Percentiles rank a stretch among this genome's conserved stretches.
These are phyloP conservation scores for Ogataea kodamae DNA, from an alignment of 805 yeast genomes.

Conservation along the genomic window DNA sequence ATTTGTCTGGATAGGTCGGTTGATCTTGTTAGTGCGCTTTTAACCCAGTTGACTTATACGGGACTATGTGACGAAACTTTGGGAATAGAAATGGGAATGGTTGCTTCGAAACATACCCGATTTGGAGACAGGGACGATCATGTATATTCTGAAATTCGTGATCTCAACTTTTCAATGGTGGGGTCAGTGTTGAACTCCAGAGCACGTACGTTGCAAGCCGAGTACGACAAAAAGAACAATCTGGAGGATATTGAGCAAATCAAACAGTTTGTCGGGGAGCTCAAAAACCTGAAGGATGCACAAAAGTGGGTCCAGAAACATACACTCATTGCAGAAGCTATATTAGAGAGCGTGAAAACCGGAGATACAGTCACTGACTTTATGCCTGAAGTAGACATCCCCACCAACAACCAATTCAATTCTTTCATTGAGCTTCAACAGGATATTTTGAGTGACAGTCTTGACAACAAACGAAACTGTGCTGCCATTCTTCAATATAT, in stretches of 20 bases:
- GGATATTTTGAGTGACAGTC: constrained; percentile 55
- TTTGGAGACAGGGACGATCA: constrained; percentile 40
- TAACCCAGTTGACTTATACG: constrained; percentile 74
- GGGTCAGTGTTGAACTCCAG: constrained; percentile 67
- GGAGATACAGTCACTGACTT: constrained; percentile 16
- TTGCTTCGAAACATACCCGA: constrained; percentile 20
- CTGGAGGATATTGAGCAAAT: constrained; percentile 63
- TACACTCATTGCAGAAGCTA: constrained; percentile 66
- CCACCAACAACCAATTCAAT: constrained; percentile 35
- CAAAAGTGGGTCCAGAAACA: constrained; percentile 71
- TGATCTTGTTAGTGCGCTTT: constrained; percentile 67
- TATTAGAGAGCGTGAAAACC: constrained; percentile 37
- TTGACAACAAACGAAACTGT: constrained; percentile 38
- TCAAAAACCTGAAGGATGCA: constrained; percentile 61
- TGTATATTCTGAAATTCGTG: constrained; percentile 50
- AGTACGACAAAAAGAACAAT: constrained; percentile 57
- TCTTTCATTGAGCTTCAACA: constrained; percentile 61
- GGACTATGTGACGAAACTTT: constrained; percentile 78
- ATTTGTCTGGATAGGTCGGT: constrained; percentile 75
- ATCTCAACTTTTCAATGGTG: constrained; percentile 73
- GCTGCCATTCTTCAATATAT: constrained; percentile 48
- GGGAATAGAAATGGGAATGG: constrained; percentile 43
- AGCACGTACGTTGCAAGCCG: constrained; percentile 68
- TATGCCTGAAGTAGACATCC: constrained; percentile 17
- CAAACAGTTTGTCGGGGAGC: constrained; percentile 64